Percentiles rank a stretch among this genome's conserved stretches.
These are phyloP conservation scores for Solanum chiquidenum DNA, from an alignment of 257 asterid genomes.

Conservation along the genomic window DNA sequence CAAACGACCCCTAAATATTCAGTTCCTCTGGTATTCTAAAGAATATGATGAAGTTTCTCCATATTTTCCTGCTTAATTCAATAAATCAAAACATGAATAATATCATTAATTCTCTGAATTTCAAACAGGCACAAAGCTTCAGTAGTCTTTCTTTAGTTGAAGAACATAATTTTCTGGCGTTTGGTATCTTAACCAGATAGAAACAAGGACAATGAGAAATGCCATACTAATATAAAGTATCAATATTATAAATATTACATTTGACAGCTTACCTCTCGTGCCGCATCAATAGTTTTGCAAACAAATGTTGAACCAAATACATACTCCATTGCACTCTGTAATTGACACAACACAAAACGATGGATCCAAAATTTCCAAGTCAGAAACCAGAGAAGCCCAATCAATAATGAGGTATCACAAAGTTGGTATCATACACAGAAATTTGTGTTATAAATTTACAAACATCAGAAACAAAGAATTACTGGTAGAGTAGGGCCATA, in stretches of 20 bases:
- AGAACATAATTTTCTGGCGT: neutral
- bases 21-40: neutral
- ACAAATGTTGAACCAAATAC: conserved; percentile 96
- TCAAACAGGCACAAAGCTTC: neutral
- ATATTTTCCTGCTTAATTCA: neutral
- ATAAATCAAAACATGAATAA: neutral
- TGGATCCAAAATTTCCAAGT: neutral
- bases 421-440: neutral
- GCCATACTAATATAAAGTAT: neutral
- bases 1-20: neutral
- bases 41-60: neutral
- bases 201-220: neutral
- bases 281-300: conserved; percentile 80
- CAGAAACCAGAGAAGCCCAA: neutral
- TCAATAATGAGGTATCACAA: neutral
- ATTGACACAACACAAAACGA: conserved; percentile 3
- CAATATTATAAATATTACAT: neutral
- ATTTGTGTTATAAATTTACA: neutral
- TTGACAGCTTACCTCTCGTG: conserved; percentile 55
- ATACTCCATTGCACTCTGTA: conserved; percentile 93
- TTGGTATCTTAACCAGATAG: neutral
- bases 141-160: neutral
- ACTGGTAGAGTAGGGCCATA: conserved; percentile 17
- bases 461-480: conserved; percentile 3
- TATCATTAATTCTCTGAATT: neutral